Evolutionary conservation across 805 yeast genomes (phyloP), one percentile per base, ranked within the genome.

Genomic region (Schwanniomyces yamadae): DNA sequence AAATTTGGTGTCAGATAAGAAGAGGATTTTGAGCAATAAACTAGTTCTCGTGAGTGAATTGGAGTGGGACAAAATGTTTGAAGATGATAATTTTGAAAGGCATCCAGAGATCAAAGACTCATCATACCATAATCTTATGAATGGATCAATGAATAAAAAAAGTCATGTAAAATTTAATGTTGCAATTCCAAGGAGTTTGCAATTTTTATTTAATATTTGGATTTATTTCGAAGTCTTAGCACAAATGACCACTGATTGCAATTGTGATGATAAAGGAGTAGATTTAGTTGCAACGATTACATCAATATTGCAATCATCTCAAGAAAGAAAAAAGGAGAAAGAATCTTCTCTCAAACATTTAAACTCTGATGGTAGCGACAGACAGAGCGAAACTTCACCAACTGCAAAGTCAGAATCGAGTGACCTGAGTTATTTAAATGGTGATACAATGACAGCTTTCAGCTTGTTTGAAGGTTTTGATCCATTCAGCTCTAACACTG

Each of bases 221-320:
- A 65, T 80, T 28, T 82, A 82, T 53, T 72, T 77, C 45, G 86
- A 82, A 54, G 85, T 81, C 3, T 56, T 82, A 39, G 79, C 85
- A 1, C 75, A 82, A 39, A 72, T 82, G 72, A 78, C 86, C 0
- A 69, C 80, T 17, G 75, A 71, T 36, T 57, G 64, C 6, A 66
- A 59, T 15, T 62, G 63, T 11, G 78, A 75, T 39, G 69, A 62
- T 36, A 64, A 61, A 34, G 72, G 72, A 1, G 55, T 66, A 12
- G 71, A 66, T 36, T 50, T 65, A 23, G 71, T 66, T 9, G 69
- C 71, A 1, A 57, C 69, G 2, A 64, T 66, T 36, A 66, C 71
- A 14, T 43, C 60, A 2, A 58, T 61, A 35, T 45, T 55, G 13
- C 59, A 61, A 24, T 43, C 28, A 15, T 37, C 55, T 12, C 45